Percentiles rank a stretch among this genome's conserved stretches.
phyloP scores from a whole-genome alignment of 306 rosid species.

The Glycyrrhiza uralensis region DNA sequence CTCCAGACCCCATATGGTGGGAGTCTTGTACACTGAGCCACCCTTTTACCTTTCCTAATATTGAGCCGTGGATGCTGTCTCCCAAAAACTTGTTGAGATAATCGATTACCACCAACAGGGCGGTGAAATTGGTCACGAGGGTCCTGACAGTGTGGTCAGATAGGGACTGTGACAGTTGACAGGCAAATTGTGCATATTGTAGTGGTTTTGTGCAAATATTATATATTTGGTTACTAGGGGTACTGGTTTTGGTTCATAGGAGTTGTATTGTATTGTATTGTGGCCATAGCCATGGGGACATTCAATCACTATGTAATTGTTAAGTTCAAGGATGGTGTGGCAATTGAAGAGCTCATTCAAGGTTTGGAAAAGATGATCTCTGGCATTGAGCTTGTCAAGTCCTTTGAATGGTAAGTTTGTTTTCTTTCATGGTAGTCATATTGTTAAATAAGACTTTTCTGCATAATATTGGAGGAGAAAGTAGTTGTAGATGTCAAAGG shows the following conservation, averaged over 20 bases:
- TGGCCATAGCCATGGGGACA: slow-evolving; percentile 60
- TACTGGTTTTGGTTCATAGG: slow-evolving; percentile 21
- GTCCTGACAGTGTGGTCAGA: slow-evolving; percentile 32
- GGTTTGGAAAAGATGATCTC: slow-evolving; percentile 65
- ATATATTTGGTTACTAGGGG: slow-evolving; percentile 34
- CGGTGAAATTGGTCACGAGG: slow-evolving; percentile 37
- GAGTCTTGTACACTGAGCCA: too few relatives aligned
- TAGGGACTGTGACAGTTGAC: slow-evolving; percentile 41
- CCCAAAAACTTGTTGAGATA: background rate
- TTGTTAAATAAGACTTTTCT: background rate
- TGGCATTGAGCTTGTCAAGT: slow-evolving; percentile 59
- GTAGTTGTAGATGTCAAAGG: background rate
- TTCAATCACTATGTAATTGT: slow-evolving; percentile 81
- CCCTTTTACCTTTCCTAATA: too few relatives aligned
- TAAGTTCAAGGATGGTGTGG: slow-evolving; percentile 73
- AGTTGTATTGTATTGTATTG: background rate
- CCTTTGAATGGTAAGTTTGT: slow-evolving; percentile 65
- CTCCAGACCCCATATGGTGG: too few relatives aligned
- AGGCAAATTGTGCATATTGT: slow-evolving; percentile 9
- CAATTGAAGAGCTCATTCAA: slow-evolving; percentile 54
- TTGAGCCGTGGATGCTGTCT: slow-evolving; percentile 39
- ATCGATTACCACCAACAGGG: slow-evolving; percentile 36
- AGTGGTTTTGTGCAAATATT: slow-evolving; percentile 34
- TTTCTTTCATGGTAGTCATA: background rate
- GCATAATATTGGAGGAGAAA: background rate